Evolutionary conservation across 2,329 filamentous ascomycete genomes (phyloP), one percentile per base, ranked within the genome.

Genomic region (Arthrobotrys sphaeroides): DNA sequence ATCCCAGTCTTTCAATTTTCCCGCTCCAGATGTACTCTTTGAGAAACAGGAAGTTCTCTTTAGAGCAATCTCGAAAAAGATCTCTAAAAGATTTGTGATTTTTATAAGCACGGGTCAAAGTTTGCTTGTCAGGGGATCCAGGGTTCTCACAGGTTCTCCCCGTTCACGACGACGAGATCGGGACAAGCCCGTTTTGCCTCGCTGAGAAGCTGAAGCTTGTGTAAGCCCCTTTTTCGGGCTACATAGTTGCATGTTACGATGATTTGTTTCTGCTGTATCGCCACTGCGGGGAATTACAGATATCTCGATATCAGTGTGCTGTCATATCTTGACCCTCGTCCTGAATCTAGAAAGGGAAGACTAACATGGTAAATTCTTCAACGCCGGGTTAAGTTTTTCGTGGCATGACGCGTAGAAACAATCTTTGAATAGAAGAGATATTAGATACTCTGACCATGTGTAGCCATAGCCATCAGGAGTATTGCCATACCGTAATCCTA

Each of bases 181-280:
- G 94, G 93, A 78, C 93, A 97, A 26, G 90, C 82, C 79, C 86
- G 89, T 82, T 88, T 91, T 2, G 94, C 95, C 77, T 97, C 93
- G 62, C 86, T 87, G 81, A 97, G 89, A 77, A 93, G 87, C 86
- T 96, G 93, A 74, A 98, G 86, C 84, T 99, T 98, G 82, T 87
- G 85, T 64, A 94, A 86, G 38, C 88, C 89, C n/a, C 84, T 87
- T 60, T 88, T 85, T 36, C 94, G 89, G 20, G 94, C 94, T 81
- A 91, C 92, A 82, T 98, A 98, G 83, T 98, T 98, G 86, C 92
- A 96, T 3, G 93, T 96, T 20, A 94, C 92, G 42, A 95, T 86
- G 66, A 97, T 97, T 81, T 93, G 92, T 83, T 97, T 97, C 83
- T 97, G 94, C 82, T 94, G 91, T 72, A 97, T 89, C 36, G 93